Evolutionary conservation across 2,329 filamentous ascomycete species (phyloP), one percentile per base, ranked within the genome.

Genomic region (Diaporthe nobilis): DNA sequence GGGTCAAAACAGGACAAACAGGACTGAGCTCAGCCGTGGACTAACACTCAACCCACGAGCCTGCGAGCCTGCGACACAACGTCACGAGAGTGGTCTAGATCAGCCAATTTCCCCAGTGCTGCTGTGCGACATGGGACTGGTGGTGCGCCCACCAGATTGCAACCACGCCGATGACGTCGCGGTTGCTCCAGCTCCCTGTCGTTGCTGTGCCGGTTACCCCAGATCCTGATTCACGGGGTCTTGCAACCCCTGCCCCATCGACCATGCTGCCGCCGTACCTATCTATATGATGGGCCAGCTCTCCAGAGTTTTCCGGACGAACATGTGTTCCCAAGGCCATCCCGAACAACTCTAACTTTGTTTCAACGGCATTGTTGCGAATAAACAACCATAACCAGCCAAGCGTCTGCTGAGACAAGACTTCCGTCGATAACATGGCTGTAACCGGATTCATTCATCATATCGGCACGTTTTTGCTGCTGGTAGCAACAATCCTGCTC

Each of bases 391-490:
- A 39, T 44, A 65, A 28, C 74, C 68, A 71, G 49, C 34, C 71
- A 55, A 68, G 53, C 68, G 70, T 70, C 65, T 55, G 15, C 65
- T n/a, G 28, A 49, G 75, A 51, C n/a, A 73, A 47, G 37, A 44
- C 77, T 67, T 42, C 76, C 39, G 63, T 65, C 58, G 75, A 78
- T 81, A 85, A 71, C 74, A 90, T 89, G 88, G 87, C 86, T 72
- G 77, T 86, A 77, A 87, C 86, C 74, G 85, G 84, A 75, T 86
- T 88, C 78, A 83, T 91, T 78, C 90, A 91, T 82, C 87, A 91
- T 81, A 82, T 92, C 72, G 91, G 90, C 82, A 89, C 89, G 39
- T 87, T 90, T 78, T 82, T 92, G 79, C 85, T 93, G 67, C 86
- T 93, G 74, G 83, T 85, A 49, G 86, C 90, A 58, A 85, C 88